Base-by-base conservation (phyloP, 2,329 filamentous ascomycete genomes). In the Trichophyton rubrum region DNA sequence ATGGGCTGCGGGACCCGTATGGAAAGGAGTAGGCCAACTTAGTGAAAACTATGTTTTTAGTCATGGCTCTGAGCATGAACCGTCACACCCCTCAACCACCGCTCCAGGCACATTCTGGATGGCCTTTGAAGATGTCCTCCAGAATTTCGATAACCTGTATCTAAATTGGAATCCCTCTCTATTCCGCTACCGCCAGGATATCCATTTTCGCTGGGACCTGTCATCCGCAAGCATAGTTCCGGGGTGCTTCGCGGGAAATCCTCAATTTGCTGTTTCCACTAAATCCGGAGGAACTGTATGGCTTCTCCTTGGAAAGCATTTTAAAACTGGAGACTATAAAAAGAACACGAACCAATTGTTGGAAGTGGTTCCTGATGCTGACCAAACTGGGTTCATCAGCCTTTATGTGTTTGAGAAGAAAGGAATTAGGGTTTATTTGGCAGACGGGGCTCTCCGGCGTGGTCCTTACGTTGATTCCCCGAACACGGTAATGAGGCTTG, bases 121-220 rank as follows among this genome's bases (percentile, higher is more conserved):
- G 75, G 85, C 86, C 24, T 84, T 93, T 30, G 88, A 95, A 66
- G 88, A 90, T 65, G 85, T 96, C 3, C 82, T 89, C 40, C 90
- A 96, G 68, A 86, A 96, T 69, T 99, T 96, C 64, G 90, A 97
- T 71, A 95, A 91, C 17, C 83, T 99, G 66, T 99, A 97, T 72
- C 79, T 99, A 60, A 99, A 97, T 74, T 99, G 93, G 93, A 96
- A 96, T 65, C 91, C 93, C 0, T 81, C 82, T 0, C 78, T 96
- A 0, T 99, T 99, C 73, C 78, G 78, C 1, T 77, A 88, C 69
- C 85, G 91, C 7, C 86, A 96, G 71, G 91, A 99, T 67, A 84
- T 91, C 60, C 93, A 99, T 73, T 95, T 97, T 69, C 80, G 80
- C 1, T 99, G 93, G 93, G 80, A 86, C 62, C 71, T 86, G n/a